Evolutionary conservation across 805 yeast species (phyloP).

Genomic region (Yamadazyma olivae): DNA sequence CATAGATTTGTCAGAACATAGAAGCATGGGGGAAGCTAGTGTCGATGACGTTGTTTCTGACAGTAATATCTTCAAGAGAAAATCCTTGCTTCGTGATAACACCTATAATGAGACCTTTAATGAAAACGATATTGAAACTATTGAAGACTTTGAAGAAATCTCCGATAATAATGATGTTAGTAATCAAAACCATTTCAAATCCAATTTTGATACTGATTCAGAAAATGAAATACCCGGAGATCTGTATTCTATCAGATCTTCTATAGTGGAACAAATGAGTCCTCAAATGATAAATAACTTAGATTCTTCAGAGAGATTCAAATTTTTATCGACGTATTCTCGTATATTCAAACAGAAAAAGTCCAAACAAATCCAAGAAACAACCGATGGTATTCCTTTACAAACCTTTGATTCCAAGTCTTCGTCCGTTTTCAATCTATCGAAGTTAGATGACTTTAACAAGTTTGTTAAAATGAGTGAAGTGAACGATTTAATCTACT

Average conservation of each 20-base stretch:
- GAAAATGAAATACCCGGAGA: constrained; percentile 11
- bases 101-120: constrained; percentile 4
- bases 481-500: constrained; percentile 28
- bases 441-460: constrained; percentile 32
- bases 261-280: constrained; percentile 21
- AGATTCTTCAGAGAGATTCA: constrained; percentile 21
- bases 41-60: constrained; percentile 1
- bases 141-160: constrained; percentile 5
- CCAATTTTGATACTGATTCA: constrained; percentile 19
- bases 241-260: constrained; percentile 19
- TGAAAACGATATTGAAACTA: constrained; percentile 5
- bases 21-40: neutral
- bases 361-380: constrained; percentile 4
- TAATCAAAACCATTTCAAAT: constrained; percentile 12
- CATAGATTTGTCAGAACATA: constrained; percentile 2
- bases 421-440: constrained; percentile 26
- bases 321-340: constrained; percentile 24
- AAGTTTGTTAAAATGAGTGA: constrained; percentile 32
- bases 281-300: constrained; percentile 5
- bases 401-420: constrained; percentile 9
- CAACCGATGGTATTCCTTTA: constrained; percentile 15
- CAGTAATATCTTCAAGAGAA: constrained; percentile 10
- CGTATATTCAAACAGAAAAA: constrained; percentile 6
- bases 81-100: constrained; percentile 5
- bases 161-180: neutral